These are phyloP conservation scores for Trematosphaeria pertusa DNA, from an alignment of 2,329 filamentous ascomycete genomes.

Conservation along the genomic window DNA sequence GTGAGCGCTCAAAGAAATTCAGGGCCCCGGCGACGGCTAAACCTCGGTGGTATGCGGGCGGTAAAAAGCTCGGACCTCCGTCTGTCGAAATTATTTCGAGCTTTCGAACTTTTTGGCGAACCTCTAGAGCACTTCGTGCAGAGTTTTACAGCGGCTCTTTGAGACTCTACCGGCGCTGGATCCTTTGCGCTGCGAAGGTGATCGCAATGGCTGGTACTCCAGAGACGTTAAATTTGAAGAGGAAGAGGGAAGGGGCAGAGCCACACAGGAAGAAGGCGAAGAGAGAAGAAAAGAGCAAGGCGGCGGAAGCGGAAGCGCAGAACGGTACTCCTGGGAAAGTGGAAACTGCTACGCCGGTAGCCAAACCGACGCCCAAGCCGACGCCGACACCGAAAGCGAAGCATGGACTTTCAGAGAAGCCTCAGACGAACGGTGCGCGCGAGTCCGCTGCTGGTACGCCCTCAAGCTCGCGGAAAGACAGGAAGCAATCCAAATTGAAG, in stretches of 20 bases:
- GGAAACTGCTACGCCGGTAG: slow-evolving; percentile 14
- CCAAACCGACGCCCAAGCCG: slow-evolving; percentile 20
- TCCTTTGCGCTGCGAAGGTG: not conserved
- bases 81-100: slow-evolving; percentile 34
- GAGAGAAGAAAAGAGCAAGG: slow-evolving; percentile 31
- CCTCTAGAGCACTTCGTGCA: too few relatives aligned
- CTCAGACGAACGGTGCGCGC: slow-evolving; percentile 11
- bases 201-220: slow-evolving; percentile 31
- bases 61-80: slow-evolving; percentile 40
- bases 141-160: too few relatives aligned
- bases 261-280: slow-evolving; percentile 38
- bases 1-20: slow-evolving; percentile 45
- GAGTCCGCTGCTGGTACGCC: slow-evolving; percentile 16
- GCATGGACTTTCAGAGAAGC: slow-evolving; percentile 19
- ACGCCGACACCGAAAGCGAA: slow-evolving; percentile 19
- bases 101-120: too few relatives aligned
- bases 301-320: slow-evolving; percentile 20
- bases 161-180: too few relatives aligned
- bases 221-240: slow-evolving; percentile 35
- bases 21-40: too few relatives aligned
- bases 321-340: slow-evolving; percentile 18
- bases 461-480: slow-evolving; percentile 15
- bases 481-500: too few relatives aligned
- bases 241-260: slow-evolving; percentile 36
- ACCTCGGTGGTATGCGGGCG: too few relatives aligned